phyloP scores from a whole-genome alignment of 2,329 filamentous ascomycete genomes.

The Clathrospora elynae region DNA sequence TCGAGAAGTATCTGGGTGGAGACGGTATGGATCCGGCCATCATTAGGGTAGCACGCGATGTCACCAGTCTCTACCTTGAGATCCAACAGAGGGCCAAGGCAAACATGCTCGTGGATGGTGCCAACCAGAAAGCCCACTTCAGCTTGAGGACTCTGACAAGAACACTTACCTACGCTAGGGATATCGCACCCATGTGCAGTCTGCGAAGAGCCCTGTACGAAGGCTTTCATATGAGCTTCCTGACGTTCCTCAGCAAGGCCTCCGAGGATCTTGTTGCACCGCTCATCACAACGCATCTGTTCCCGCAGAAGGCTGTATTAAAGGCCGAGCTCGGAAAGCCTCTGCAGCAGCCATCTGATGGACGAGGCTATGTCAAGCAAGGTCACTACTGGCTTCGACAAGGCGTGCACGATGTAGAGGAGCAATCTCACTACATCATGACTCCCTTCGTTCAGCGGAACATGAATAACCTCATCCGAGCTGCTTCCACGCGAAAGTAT shows the following conservation, averaged over 20 bases:
- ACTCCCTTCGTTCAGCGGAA: constrained; percentile 95
- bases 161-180: constrained; percentile 83
- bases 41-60: constrained; percentile 73
- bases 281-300: constrained; percentile 78
- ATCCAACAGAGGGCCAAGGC: constrained; percentile 81
- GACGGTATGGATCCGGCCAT: constrained; percentile 69
- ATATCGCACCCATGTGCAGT: constrained; percentile 82
- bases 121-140: constrained; percentile 95
- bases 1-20: constrained; percentile 82
- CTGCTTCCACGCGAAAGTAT: constrained; percentile 88
- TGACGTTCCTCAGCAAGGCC: constrained; percentile 81
- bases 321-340: constrained; percentile 77
- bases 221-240: constrained; percentile 97
- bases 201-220: constrained; percentile 86
- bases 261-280: constrained; percentile 81
- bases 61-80: constrained; percentile 84
- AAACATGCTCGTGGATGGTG: constrained; percentile 89
- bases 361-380: constrained; percentile 78
- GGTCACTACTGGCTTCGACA: constrained; percentile 90
- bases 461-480: constrained; percentile 89
- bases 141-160: constrained; percentile 92
- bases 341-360: constrained; percentile 77
- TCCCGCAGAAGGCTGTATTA: constrained; percentile 70
- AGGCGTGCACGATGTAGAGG: constrained; percentile 68
- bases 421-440: constrained; percentile 90